These are phyloP conservation scores for Parmales sp. DNA, from an alignment of 108 stramenopile species.

Conservation along the genomic window DNA sequence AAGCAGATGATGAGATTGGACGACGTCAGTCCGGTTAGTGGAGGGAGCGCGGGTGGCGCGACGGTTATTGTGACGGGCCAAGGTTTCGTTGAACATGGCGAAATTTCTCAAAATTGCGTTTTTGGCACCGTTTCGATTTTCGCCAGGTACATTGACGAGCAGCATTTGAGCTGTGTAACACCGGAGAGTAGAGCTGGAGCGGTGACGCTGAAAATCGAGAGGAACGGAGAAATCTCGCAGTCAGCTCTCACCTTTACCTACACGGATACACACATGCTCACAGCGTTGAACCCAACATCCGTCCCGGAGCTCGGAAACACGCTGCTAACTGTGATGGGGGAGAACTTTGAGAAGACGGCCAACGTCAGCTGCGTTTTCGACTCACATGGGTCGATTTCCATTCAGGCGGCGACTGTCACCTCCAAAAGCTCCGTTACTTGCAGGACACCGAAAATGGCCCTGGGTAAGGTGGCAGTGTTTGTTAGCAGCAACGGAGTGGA, in stretches of 20 bases:
- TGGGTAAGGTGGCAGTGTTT: not conserved
- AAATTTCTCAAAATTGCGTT: too few species aligned
- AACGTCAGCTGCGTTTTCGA: conserved; percentile 1
- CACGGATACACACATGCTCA: not conserved
- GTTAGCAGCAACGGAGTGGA: conserved; percentile 1
- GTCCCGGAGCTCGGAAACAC: not conserved
- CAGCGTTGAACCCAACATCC: not conserved
- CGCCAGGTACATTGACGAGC: too few species aligned
- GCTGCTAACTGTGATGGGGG: not conserved
- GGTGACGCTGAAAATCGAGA: too few species aligned
- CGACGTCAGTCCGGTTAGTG: too few species aligned
- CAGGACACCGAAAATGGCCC: not conserved
- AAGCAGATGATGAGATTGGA: too few species aligned
- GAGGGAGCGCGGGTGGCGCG: too few species aligned
- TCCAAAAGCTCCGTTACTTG: not conserved
- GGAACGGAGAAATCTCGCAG: too few species aligned
- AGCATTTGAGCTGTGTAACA: too few species aligned
- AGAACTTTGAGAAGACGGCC: not conserved
- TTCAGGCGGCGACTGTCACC: not conserved
- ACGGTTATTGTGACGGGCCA: too few species aligned
- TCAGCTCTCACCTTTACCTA: not conserved
- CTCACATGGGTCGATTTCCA: not conserved
- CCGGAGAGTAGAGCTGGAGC: too few species aligned
- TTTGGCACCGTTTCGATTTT: too few species aligned
- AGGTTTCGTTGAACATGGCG: too few species aligned